Percentiles rank a stretch among this genome's conserved stretches.
Evolutionary conservation across 2,329 filamentous ascomycete species (phyloP).

Genomic region (Colletotrichum sp.): DNA sequence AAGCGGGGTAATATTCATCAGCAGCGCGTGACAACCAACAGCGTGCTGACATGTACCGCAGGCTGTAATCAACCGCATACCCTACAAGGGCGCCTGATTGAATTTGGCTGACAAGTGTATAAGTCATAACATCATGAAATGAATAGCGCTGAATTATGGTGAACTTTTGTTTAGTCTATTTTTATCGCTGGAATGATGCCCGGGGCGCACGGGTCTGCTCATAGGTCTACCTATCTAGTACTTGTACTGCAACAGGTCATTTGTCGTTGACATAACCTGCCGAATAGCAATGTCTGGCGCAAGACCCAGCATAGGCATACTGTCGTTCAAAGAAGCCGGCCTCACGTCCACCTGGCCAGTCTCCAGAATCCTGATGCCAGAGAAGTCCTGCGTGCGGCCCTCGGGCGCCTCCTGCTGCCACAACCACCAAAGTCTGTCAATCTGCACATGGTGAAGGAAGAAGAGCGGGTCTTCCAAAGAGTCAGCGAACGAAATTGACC

Average conservation of each 20-base stretch:
- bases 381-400: conserved; percentile 5
- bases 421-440: conserved; percentile 25
- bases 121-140: neutral
- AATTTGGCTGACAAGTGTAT: neutral
- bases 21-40: neutral
- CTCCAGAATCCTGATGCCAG: neutral
- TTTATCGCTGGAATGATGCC: conserved; percentile 1
- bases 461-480: conserved; percentile 22
- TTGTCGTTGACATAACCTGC: conserved; percentile 17
- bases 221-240: neutral
- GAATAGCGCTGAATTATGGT: neutral
- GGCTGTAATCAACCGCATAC: accelerated
- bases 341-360: neutral
- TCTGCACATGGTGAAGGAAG: conserved; percentile 25
- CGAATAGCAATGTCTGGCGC: conserved; percentile 11
- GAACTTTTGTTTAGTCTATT: accelerated
- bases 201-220: neutral
- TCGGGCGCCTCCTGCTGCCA: conserved; percentile 20
- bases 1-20: neutral
- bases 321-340: conserved; percentile 14
- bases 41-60: neutral
- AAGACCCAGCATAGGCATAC: conserved; percentile 14
- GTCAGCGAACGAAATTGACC: neutral
- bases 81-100: neutral
- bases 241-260: conserved; percentile 1